Percentiles rank a stretch among this genome's conserved stretches.
phyloP scores from a whole-genome alignment of 1,139 yeast species.

The Hansenula sp. region DNA sequence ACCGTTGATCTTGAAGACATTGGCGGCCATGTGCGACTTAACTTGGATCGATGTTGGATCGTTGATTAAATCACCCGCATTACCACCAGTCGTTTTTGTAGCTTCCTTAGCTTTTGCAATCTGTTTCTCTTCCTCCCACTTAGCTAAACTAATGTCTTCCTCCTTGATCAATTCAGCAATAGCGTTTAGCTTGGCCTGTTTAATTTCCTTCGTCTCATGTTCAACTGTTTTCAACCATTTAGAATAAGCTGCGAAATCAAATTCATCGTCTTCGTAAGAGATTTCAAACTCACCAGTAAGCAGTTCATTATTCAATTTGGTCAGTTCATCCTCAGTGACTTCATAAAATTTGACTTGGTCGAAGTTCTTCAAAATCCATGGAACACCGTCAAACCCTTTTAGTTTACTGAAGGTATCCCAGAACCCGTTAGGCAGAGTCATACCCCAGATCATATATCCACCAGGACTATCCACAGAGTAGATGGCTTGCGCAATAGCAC shows the following conservation, averaged over 20 bases:
- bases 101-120: neutral
- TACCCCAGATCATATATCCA: slow-evolving; percentile 38
- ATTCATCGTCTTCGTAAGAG: slow-evolving; percentile 26
- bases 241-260: slow-evolving; percentile 30
- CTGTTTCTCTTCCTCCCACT: slow-evolving; percentile 29
- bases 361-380: slow-evolving; percentile 34
- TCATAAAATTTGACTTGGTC: slow-evolving; percentile 36
- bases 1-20: slow-evolving; percentile 28
- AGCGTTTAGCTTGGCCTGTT: slow-evolving; percentile 21
- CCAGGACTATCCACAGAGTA: slow-evolving; percentile 38
- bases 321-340: slow-evolving; percentile 29
- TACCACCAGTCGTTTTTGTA: slow-evolving; percentile 22
- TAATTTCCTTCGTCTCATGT: slow-evolving; percentile 23
- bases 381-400: slow-evolving; percentile 21
- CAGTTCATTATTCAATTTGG: slow-evolving; percentile 25
- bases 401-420: slow-evolving; percentile 34
- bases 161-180: slow-evolving; percentile 12
- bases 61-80: slow-evolving; percentile 19
- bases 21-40: slow-evolving; percentile 29
- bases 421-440: slow-evolving; percentile 33
- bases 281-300: slow-evolving; percentile 28
- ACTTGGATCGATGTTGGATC: slow-evolving; percentile 28
- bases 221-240: slow-evolving; percentile 25
- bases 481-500: slow-evolving; percentile 31
- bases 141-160: slow-evolving; percentile 8